Conservation (phyloP, 2,329 filamentous ascomycete species). For the Xylaria multiplex region DNA sequence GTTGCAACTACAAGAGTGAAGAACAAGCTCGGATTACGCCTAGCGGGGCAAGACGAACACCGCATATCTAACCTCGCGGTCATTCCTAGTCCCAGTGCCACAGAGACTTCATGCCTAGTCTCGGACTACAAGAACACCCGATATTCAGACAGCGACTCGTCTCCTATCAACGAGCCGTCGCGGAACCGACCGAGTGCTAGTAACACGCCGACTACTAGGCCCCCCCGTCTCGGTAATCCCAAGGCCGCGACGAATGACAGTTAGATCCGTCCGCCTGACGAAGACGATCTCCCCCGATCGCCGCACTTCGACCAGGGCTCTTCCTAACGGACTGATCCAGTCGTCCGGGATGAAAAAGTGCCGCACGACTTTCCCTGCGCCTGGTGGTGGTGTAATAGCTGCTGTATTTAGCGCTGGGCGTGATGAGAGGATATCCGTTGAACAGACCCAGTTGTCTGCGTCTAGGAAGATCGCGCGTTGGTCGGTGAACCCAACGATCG, state of each 20-base stretch:
- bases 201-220: not conserved
- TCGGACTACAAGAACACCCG: too few species aligned
- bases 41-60: too few species aligned
- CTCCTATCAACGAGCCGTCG: slow-evolving; percentile 10
- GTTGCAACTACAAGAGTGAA: too few species aligned
- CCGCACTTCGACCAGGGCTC: slow-evolving; percentile 10
- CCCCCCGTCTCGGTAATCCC: slow-evolving; percentile 19
- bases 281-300: slow-evolving; percentile 26
- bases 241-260: slow-evolving; percentile 27
- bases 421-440: not conserved
- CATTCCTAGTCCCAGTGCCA: too few species aligned
- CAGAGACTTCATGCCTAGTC: too few species aligned
- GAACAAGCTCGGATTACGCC: too few species aligned
- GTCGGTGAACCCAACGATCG: slow-evolving; percentile 8
- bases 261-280: slow-evolving; percentile 20
- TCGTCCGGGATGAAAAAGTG: slow-evolving; percentile 37
- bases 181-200: not conserved
- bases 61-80: too few species aligned
- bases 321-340: slow-evolving; percentile 19
- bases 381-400: not conserved
- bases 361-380: not conserved
- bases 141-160: not conserved
- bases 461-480: slow-evolving; percentile 15
- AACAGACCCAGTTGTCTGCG: slow-evolving; percentile 27
- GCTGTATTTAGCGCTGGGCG: too few species aligned